These are phyloP conservation scores for Perilla frutescens DNA, from an alignment of 257 asterid species.

Conservation along the genomic window DNA sequence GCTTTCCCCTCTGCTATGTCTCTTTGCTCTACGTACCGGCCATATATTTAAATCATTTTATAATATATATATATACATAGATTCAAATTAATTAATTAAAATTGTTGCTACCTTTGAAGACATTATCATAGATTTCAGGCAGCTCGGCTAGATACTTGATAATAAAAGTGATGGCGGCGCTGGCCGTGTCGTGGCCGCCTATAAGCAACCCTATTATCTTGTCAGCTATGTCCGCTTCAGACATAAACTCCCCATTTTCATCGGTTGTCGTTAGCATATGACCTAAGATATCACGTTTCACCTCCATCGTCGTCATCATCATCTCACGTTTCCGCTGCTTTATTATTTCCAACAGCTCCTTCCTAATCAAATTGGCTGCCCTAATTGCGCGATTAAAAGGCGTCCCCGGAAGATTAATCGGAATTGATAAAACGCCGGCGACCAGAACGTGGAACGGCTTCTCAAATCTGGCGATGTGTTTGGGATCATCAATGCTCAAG, in stretches of 20 bases:
- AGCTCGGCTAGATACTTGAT: conserved; percentile 54
- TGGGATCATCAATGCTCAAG: conserved; percentile 56
- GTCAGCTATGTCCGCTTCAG: conserved; percentile 50
- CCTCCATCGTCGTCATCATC: neutral
- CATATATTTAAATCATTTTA: neutral
- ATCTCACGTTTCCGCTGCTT: conserved; percentile 44
- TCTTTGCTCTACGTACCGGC: conserved; percentile 46
- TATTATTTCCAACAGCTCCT: conserved; percentile 48
- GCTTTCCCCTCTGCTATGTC: conserved; percentile 47
- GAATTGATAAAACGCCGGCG: conserved; percentile 52
- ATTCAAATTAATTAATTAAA: neutral
- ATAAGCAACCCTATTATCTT: conserved; percentile 55
- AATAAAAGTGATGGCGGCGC: conserved; percentile 53
- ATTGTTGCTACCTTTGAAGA: conserved; percentile 41
- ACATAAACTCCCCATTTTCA: conserved; percentile 47
- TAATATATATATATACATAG: no score
- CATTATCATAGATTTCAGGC: conserved; percentile 48
- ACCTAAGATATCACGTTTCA: conserved; percentile 44
- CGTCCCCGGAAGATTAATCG: conserved; percentile 58
- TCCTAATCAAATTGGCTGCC: conserved; percentile 46
- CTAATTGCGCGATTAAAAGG: conserved; percentile 54
- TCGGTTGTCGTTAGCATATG: conserved; percentile 51
- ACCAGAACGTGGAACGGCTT: conserved; percentile 49
- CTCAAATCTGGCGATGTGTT: conserved; percentile 38
- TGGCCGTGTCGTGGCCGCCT: conserved; percentile 69